A percentile compares a stretch with the other conserved stretches of the same genome.
These are phyloP conservation scores for Myriosclerotinia curreyana DNA, from an alignment of 2,329 filamentous ascomycete genomes.

Conservation along the genomic window DNA sequence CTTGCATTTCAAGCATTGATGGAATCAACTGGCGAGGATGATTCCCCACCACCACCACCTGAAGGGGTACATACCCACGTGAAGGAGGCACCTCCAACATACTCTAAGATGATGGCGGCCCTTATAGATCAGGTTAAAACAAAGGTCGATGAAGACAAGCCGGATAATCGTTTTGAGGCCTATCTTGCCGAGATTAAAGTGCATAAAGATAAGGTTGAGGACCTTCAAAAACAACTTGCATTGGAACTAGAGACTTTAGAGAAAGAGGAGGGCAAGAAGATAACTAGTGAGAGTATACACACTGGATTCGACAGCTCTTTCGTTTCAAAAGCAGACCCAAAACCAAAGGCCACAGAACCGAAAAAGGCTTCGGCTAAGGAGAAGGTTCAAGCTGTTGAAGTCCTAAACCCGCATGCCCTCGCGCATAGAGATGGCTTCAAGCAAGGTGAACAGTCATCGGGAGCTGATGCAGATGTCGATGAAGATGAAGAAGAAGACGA, in stretches of 20 bases:
- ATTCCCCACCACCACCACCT: conserved; percentile 70
- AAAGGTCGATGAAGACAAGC: conserved; percentile 69
- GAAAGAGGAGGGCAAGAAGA: conserved; percentile 81
- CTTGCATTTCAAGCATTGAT: conserved; percentile 87
- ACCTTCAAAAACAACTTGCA: conserved; percentile 71
- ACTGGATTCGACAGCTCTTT: conserved; percentile 88
- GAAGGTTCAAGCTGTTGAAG: conserved; percentile 59
- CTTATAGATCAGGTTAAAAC: conserved; percentile 86
- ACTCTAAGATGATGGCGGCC: conserved; percentile 98
- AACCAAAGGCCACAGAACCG: conserved; percentile 28
- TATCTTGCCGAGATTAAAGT: conserved; percentile 76
- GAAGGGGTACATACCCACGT: conserved; percentile 75
- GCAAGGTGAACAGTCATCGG: conserved; percentile 47
- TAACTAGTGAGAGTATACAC: conserved; percentile 86
- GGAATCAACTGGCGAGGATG: conserved; percentile 72
- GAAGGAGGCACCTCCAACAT: conserved; percentile 72
- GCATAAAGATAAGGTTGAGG: conserved; percentile 74
- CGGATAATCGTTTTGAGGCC: conserved; percentile 62
- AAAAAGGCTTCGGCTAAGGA: conserved; percentile 42
- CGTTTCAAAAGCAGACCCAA: conserved; percentile 59
- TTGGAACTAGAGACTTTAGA: conserved; percentile 77
- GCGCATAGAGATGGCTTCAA: conserved; percentile 45
- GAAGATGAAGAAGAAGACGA: conserved; percentile 63
- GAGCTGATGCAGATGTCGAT: conserved; percentile 62
- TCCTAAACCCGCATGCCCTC: conserved; percentile 65